These are phyloP conservation scores for Tolypocladium capitatum DNA, from an alignment of 2,329 filamentous ascomycete species.

Conservation along the genomic window DNA sequence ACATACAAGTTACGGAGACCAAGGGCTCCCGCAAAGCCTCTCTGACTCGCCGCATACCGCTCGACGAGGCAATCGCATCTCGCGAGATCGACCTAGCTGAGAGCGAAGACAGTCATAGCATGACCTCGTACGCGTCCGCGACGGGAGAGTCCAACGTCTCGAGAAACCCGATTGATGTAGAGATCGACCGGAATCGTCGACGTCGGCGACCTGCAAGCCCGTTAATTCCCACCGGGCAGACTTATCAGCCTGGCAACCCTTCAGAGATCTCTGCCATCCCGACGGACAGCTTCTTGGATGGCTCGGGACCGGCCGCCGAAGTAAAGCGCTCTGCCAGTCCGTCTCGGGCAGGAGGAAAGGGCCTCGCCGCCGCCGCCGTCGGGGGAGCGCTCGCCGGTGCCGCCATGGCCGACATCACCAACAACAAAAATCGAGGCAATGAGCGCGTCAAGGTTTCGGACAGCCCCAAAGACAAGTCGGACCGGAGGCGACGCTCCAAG, in stretches of 20 bases:
- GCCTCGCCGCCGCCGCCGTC: constrained; percentile 19
- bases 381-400: constrained; percentile 21
- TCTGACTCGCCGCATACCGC: constrained; percentile 38
- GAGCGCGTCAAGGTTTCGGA: constrained; percentile 28
- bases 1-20: constrained; percentile 76
- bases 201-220: constrained; percentile 55
- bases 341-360: constrained; percentile 22
- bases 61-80: constrained; percentile 25
- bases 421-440: constrained; percentile 30
- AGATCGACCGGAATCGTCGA: constrained; percentile 54
- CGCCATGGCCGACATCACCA: constrained; percentile 27
- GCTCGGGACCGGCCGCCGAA: constrained; percentile 33
- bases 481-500: constrained; percentile 34
- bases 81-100: constrained; percentile 30
- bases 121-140: constrained; percentile 63
- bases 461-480: constrained; percentile 32
- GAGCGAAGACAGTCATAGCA: constrained; percentile 50
- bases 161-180: constrained; percentile 72
- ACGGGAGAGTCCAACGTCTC: constrained; percentile 70
- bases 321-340: constrained; percentile 29
- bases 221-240: constrained; percentile 45
- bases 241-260: constrained; percentile 49
- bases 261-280: constrained; percentile 79
- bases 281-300: constrained; percentile 47
- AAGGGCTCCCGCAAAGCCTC: constrained; percentile 59